Percentiles rank a stretch among this genome's conserved stretches.
phyloP scores from a whole-genome alignment of 1,284 basidiomycete species.

The Cryptococcus hybrid region DNA sequence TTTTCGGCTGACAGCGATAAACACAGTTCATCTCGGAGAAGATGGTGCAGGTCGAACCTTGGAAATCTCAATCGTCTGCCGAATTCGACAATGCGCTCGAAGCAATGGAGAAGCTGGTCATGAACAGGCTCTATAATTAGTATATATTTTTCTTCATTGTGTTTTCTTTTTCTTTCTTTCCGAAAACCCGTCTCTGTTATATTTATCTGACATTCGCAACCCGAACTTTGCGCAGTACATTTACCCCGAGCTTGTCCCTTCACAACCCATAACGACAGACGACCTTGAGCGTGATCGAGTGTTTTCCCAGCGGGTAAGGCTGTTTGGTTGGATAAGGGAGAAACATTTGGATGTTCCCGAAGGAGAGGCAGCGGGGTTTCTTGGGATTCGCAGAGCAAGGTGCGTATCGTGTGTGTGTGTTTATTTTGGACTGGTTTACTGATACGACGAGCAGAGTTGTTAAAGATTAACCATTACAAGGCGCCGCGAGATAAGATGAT shows the following conservation, averaged over 20 bases:
- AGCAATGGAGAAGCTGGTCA: conserved; percentile 99
- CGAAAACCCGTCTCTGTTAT: conserved; percentile 1
- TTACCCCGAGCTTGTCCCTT: conserved; percentile 70
- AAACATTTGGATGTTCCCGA: conserved; percentile 77
- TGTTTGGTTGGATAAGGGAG: conserved; percentile 89
- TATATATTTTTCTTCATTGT: conserved; percentile 35
- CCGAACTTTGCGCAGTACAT: conserved; percentile 61
- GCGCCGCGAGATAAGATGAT: conserved; percentile 94
- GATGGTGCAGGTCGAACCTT: conserved; percentile 79
- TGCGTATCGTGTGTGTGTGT: conserved; percentile 36
- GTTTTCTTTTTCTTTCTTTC: background rate
- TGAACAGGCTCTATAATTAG: conserved; percentile 96
- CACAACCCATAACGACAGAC: conserved; percentile 81
- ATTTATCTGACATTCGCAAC: background rate
- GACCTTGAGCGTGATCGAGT: conserved; percentile 93
- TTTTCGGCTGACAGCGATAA: conserved; percentile 2
- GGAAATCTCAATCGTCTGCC: conserved; percentile 68
- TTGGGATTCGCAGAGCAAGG: conserved; percentile 92
- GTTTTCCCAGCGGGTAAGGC: conserved; percentile 80
- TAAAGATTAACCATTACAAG: conserved; percentile 99
- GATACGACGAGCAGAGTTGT: conserved; percentile 61
- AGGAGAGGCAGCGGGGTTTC: conserved; percentile 63
- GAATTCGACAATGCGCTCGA: conserved; percentile 98
- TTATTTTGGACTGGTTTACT: background rate
- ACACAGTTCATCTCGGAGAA: conserved; percentile 77